Percentiles rank a stretch among this genome's conserved stretches.
Evolutionary conservation across 345 rosid genomes (phyloP).

Genomic region (Noccaea caerulescens): DNA sequence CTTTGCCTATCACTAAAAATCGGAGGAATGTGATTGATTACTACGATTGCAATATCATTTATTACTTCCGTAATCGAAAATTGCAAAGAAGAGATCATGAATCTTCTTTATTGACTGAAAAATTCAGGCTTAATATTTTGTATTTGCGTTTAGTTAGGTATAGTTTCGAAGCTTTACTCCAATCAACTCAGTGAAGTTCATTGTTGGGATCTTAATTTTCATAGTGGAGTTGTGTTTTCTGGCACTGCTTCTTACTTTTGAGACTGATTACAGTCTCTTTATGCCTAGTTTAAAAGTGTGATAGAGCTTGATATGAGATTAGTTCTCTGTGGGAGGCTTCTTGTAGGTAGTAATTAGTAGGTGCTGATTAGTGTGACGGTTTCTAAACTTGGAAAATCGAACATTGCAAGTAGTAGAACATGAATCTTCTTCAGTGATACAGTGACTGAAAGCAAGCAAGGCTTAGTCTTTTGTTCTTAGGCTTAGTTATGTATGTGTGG

Average conservation of each 20-base stretch:
- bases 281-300: conserved; percentile 3
- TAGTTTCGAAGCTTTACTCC: background rate
- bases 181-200: background rate
- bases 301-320: background rate
- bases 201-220: background rate
- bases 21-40: background rate
- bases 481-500: background rate
- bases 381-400: too few relatives aligned
- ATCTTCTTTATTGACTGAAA: background rate
- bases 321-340: background rate
- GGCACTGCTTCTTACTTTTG: background rate
- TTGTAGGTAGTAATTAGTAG: background rate
- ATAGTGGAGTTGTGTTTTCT: background rate
- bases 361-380: background rate
- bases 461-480: background rate
- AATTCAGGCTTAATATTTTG: background rate
- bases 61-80: background rate
- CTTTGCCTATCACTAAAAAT: background rate
- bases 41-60: background rate
- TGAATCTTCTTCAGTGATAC: background rate
- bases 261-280: background rate
- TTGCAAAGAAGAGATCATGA: background rate
- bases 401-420: background rate
- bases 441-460: background rate
- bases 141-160: background rate